Evolutionary conservation across 345 rosid species (phyloP).

Genomic region (Erodium maritimum): DNA sequence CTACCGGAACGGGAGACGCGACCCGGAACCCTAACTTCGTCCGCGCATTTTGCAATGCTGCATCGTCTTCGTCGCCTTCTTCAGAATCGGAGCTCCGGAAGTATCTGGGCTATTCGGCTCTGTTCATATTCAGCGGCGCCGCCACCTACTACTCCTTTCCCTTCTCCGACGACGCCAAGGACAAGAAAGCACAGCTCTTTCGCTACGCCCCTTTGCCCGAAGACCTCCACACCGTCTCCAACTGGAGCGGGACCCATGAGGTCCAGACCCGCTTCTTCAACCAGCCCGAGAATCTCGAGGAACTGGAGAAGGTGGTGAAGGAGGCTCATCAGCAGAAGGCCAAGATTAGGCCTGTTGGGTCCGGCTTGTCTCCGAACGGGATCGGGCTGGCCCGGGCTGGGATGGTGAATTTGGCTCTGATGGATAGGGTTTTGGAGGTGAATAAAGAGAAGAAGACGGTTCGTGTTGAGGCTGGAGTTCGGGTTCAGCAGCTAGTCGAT

Average conservation of each 20-base stretch:
- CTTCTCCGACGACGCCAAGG: conserved; percentile 59
- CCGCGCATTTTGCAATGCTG: conserved; percentile 33
- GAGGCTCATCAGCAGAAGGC: conserved; percentile 41
- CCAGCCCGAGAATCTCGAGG: conserved; percentile 65
- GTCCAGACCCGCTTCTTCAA: conserved; percentile 77
- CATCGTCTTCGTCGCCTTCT: conserved; percentile 31
- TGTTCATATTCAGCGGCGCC: conserved; percentile 56
- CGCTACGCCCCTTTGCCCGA: conserved; percentile 88
- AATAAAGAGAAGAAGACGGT: conserved; percentile 78
- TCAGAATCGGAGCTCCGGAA: conserved; percentile 63
- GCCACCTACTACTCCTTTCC: conserved; percentile 93
- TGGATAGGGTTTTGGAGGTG: conserved; percentile 78
- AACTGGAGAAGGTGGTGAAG: conserved; percentile 57
- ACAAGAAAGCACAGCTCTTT: conserved; percentile 85
- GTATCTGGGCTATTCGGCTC: conserved; percentile 80
- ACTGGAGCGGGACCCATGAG: conserved; percentile 98
- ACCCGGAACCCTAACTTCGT: conserved; percentile 12
- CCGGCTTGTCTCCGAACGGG: conserved; percentile 87
- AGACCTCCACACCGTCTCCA: conserved; percentile 87
- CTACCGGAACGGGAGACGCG: conserved; percentile 7
- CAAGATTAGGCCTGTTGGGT: conserved; percentile 83
- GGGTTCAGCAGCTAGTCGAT: conserved; percentile 85
- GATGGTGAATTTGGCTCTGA: conserved; percentile 77
- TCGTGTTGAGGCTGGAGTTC: conserved; percentile 73
- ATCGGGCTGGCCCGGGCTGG: conserved; percentile 79